Percentiles rank a stretch among this genome's conserved stretches.
Evolutionary conservation across 257 asterid genomes (phyloP).

Genomic region (Scutellaria galericulata): DNA sequence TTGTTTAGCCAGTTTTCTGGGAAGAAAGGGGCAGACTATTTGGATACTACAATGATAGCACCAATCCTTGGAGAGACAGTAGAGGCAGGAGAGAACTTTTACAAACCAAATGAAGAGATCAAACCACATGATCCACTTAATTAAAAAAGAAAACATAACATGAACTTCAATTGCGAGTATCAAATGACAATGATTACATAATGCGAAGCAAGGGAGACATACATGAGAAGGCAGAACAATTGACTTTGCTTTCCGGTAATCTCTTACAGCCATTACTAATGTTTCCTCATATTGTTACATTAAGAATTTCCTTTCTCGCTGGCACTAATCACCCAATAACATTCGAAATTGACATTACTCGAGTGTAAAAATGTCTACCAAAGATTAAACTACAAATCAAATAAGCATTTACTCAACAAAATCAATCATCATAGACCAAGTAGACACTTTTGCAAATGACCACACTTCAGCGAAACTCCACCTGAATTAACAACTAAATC

Average conservation of each 20-base stretch:
- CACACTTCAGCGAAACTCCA: slow-evolving; percentile 1
- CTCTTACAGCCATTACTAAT: slow-evolving; percentile 97
- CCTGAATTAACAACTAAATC: slow-evolving; percentile 17
- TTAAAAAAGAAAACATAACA: slow-evolving; percentile 2
- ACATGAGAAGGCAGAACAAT: slow-evolving; percentile 99
- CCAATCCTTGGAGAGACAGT: neutral
- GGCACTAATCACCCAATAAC: slow-evolving; percentile 4
- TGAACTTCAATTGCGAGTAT: neutral
- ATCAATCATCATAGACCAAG: slow-evolving; percentile 19
- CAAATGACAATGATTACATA: slow-evolving; percentile 17
- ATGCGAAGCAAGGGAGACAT: slow-evolving; percentile 38
- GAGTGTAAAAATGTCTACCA: slow-evolving; percentile 12
- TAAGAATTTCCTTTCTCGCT: slow-evolving; percentile 28
- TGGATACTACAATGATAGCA: slow-evolving; percentile 2
- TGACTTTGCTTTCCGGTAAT: slow-evolving; percentile 97
- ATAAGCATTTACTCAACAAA: slow-evolving; percentile 11
- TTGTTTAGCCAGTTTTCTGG: slow-evolving; percentile 1
- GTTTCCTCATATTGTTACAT: slow-evolving; percentile 47
- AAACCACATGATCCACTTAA: slow-evolving; percentile 18
- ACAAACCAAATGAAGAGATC: slow-evolving; percentile 28
- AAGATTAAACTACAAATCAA: slow-evolving; percentile 14
- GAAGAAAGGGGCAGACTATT: neutral
- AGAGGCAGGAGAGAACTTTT: slow-evolving; percentile 16
- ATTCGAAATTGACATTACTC: slow-evolving; percentile 14
- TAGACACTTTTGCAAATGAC: neutral